These are phyloP conservation scores for Neonectria hederae DNA, from an alignment of 2,329 filamentous ascomycete genomes.

Conservation along the genomic window DNA sequence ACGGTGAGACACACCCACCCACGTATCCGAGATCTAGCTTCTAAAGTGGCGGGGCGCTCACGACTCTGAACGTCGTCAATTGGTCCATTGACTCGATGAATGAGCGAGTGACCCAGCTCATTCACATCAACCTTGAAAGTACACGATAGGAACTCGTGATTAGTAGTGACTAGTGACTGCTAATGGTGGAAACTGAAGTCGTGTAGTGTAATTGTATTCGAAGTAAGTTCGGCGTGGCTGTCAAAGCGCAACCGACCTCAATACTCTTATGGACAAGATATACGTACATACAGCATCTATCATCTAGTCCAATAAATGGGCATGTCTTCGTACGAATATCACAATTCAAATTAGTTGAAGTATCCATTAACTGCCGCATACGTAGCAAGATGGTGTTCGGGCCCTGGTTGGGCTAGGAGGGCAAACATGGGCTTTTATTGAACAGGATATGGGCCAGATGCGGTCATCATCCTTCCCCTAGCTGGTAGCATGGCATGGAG, in stretches of 20 bases:
- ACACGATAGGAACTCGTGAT: neutral
- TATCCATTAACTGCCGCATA: neutral
- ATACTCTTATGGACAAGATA: neutral
- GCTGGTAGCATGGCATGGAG: neutral
- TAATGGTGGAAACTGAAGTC: neutral
- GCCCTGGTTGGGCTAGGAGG: neutral
- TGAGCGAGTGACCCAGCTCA: neutral
- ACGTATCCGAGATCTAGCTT: neutral
- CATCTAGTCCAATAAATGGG: neutral
- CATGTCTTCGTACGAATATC: constrained; percentile 11
- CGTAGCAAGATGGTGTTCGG: neutral
- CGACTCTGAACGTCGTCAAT: neutral
- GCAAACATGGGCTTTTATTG: constrained; percentile 3
- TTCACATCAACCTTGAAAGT: constrained; percentile 1
- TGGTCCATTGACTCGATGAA: neutral
- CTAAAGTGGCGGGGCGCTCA: neutral
- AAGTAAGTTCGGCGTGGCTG: constrained; percentile 11
- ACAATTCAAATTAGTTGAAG: neutral
- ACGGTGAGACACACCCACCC: constrained; percentile 9
- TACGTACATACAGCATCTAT: neutral
- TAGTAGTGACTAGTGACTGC: neutral
- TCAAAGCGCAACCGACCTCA: constrained; percentile 1
- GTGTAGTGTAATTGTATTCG: constrained; percentile 11
- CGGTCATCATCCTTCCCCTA: neutral
- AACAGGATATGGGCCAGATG: neutral